Percentiles rank a stretch among this genome's conserved stretches.
Evolutionary conservation across 352 stramenopile genomes (phyloP).

Genomic region (Pythium dissotocum): DNA sequence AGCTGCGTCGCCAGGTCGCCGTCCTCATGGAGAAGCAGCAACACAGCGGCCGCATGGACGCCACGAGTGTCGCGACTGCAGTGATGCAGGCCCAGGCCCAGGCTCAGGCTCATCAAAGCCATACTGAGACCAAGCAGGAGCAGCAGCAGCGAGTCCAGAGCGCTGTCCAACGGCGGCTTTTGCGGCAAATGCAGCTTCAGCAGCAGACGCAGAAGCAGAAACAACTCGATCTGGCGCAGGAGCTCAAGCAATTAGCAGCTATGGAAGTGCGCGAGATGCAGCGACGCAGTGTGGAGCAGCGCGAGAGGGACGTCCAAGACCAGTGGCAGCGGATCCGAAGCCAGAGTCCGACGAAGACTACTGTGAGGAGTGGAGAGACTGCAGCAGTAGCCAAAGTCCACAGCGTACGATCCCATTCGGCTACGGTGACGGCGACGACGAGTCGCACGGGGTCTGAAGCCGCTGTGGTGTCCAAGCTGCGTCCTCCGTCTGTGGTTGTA

Average conservation of each 20-base stretch:
- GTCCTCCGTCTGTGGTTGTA: neutral
- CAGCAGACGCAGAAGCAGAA: constrained; percentile 35
- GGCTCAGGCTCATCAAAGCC: constrained; percentile 12
- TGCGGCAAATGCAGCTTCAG: constrained; percentile 29
- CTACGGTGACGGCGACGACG: neutral
- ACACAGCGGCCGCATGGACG: constrained; percentile 11
- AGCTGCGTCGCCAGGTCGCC: constrained; percentile 35
- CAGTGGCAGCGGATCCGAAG: constrained; percentile 1
- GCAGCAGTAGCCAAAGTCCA: neutral
- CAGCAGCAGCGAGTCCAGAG: constrained; percentile 11
- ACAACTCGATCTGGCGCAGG: constrained; percentile 35
- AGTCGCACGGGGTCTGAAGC: neutral
- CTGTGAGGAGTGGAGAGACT: neutral
- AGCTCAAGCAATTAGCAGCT: constrained; percentile 36
- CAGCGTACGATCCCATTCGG: neutral
- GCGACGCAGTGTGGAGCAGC: constrained; percentile 25
- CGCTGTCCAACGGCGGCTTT: constrained; percentile 18
- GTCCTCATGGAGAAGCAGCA: constrained; percentile 38
- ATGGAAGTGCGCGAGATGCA: constrained; percentile 43
- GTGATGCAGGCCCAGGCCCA: constrained; percentile 27
- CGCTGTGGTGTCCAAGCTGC: neutral
- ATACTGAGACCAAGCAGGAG: constrained; percentile 16
- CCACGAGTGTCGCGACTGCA: constrained; percentile 14
- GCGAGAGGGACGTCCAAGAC: neutral
- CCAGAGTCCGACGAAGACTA: neutral